Evolutionary conservation across 1,139 yeast species (phyloP).

Genomic region (Saccharomyces hybrid): DNA sequence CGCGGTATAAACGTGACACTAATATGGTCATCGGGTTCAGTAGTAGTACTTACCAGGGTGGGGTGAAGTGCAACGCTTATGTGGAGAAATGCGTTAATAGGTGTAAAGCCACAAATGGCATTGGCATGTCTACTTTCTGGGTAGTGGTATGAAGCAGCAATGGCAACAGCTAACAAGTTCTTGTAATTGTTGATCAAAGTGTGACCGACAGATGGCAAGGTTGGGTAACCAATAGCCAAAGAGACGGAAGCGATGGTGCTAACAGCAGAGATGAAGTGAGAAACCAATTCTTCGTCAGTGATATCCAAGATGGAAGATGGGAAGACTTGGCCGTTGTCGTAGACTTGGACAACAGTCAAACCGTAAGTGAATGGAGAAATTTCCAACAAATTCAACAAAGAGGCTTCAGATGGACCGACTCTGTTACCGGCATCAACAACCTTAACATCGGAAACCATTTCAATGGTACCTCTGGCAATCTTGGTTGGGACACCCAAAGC

Average conservation of each 20-base stretch:
- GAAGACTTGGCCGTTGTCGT: slow-evolving; percentile 98
- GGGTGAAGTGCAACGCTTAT: too few relatives aligned
- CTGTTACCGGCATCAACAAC: slow-evolving; percentile 78
- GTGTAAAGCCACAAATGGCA: too few relatives aligned
- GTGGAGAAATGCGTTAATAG: too few relatives aligned
- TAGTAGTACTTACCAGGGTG: too few relatives aligned
- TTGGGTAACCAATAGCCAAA: slow-evolving; percentile 98
- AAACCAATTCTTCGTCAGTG: slow-evolving; percentile 93
- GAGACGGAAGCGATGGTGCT: slow-evolving; percentile 93
- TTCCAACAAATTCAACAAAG: slow-evolving; percentile 98
- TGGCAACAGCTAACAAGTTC: slow-evolving; percentile 95
- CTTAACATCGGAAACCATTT: slow-evolving; percentile 62
- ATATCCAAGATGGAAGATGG: slow-evolving; percentile 94
- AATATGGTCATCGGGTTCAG: too few relatives aligned
- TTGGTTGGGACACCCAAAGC: slow-evolving; percentile 99
- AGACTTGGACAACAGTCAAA: slow-evolving; percentile 92
- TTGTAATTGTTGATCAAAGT: slow-evolving; percentile 98
- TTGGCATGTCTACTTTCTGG: slow-evolving; percentile 53
- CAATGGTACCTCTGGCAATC: slow-evolving; percentile 87
- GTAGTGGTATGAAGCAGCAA: slow-evolving; percentile 98
- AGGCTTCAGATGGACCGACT: slow-evolving; percentile 99
- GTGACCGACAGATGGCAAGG: slow-evolving; percentile 99
- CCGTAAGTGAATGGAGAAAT: slow-evolving; percentile 99
- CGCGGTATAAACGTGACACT: too few relatives aligned
- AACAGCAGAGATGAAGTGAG: slow-evolving; percentile 89